Evolutionary conservation across 1,139 yeast species (phyloP).

Genomic region (Scheffersomyces lignicola): DNA sequence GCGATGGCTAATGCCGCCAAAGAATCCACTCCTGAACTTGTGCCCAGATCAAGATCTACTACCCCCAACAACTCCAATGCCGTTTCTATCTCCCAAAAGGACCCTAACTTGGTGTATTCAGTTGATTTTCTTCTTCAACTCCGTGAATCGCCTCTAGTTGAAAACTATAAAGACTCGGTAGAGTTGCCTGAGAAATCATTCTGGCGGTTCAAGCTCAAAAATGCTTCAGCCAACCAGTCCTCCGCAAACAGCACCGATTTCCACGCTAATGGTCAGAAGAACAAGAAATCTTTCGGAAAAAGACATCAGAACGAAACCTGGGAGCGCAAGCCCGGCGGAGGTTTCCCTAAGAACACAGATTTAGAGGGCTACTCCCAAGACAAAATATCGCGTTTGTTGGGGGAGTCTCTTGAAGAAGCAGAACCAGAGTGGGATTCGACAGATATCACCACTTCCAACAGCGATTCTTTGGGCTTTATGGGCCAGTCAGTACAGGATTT

Average conservation of each 20-base stretch:
- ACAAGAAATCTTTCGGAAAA: slow-evolving; percentile 14
- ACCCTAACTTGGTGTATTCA: slow-evolving; percentile 30
- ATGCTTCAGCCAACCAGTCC: neutral
- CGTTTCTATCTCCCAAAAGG: slow-evolving; percentile 17
- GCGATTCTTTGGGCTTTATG: slow-evolving; percentile 33
- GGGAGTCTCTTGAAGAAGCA: slow-evolving; percentile 43
- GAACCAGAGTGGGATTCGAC: slow-evolving; percentile 56
- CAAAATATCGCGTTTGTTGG: slow-evolving; percentile 33
- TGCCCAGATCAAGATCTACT: slow-evolving; percentile 9
- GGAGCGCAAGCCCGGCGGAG: slow-evolving; percentile 26
- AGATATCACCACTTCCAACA: slow-evolving; percentile 29
- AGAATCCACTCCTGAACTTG: slow-evolving; percentile 44
- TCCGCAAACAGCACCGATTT: neutral
- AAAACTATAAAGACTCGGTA: slow-evolving; percentile 23
- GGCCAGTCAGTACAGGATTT: slow-evolving; percentile 70
- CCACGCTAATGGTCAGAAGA: slow-evolving; percentile 8
- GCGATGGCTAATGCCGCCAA: slow-evolving; percentile 52
- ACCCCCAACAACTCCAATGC: slow-evolving; percentile 11
- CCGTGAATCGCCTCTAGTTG: slow-evolving; percentile 35
- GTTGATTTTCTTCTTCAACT: slow-evolving; percentile 37
- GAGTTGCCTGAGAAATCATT: slow-evolving; percentile 43
- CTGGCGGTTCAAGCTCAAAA: slow-evolving; percentile 33
- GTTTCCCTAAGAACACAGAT: slow-evolving; percentile 22
- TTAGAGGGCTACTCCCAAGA: slow-evolving; percentile 30
- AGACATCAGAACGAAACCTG: slow-evolving; percentile 24